phyloP scores from a whole-genome alignment of 768 basidiomycete genomes.

The Mycena polygramma region DNA sequence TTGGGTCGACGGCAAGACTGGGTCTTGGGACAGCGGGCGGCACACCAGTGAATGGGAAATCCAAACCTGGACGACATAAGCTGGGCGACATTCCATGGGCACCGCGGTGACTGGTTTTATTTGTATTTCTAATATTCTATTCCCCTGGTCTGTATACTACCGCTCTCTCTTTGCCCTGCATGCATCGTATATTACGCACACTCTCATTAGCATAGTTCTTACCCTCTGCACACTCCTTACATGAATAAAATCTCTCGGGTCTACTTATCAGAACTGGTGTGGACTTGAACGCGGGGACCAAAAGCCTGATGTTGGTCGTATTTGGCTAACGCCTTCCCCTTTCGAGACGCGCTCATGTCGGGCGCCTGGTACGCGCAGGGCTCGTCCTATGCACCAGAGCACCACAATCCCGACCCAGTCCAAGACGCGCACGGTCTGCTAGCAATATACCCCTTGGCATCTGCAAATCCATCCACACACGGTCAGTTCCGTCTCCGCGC shows the following conservation, averaged over 20 bases:
- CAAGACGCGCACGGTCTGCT: conserved; percentile 78
- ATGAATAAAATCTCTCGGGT: conserved; percentile 17
- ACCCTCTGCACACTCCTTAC: conserved; percentile 28
- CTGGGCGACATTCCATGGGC: conserved; percentile 75
- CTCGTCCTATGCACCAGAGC: conserved; percentile 29
- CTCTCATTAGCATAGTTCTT: conserved; percentile 33
- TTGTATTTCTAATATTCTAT: conserved; percentile 34
- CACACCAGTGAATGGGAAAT: conserved; percentile 47
- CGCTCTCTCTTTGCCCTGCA: conserved; percentile 26
- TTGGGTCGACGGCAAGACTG: conserved; percentile 33
- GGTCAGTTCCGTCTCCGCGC: conserved; percentile 56
- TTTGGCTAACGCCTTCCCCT: conserved; percentile 16
- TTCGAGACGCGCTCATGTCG: conserved; percentile 29
- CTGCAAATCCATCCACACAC: conserved; percentile 82
- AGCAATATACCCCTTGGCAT: conserved; percentile 79
- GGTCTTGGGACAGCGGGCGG: conserved; percentile 33
- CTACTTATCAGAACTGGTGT: background rate
- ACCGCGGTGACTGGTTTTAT: conserved; percentile 18
- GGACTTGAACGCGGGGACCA: too few species aligned
- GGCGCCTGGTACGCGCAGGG: conserved; percentile 26
- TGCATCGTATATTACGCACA: conserved; percentile 38
- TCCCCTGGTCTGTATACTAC: conserved; percentile 37
- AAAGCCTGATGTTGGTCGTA: conserved; percentile 1
- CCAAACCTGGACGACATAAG: conserved; percentile 61
- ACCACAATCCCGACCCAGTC: conserved; percentile 59